phyloP scores from a whole-genome alignment of 805 yeast species.

The Millerago galiae region DNA sequence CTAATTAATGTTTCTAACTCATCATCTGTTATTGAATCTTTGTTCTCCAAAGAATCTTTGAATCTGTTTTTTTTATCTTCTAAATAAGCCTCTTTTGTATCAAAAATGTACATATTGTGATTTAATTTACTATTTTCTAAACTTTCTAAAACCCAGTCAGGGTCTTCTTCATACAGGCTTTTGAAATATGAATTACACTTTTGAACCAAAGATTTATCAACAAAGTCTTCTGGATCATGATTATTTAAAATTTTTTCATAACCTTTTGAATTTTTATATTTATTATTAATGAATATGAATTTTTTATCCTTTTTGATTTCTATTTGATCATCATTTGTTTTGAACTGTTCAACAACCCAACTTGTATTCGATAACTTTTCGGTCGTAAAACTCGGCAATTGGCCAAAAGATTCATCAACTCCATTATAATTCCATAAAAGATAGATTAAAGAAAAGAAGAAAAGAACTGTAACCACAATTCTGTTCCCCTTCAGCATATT shows the following conservation, averaged over 20 bases:
- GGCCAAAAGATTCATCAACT: too few relatives aligned
- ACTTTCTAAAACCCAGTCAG: constrained; percentile 20
- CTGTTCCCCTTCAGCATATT: too few relatives aligned
- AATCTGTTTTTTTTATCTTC: constrained; percentile 13
- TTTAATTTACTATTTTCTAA: constrained; percentile 13
- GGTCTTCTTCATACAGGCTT: constrained; percentile 13
- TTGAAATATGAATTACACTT: constrained; percentile 18
- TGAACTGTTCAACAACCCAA: neutral
- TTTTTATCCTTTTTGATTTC: neutral
- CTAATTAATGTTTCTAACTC: constrained; percentile 9
- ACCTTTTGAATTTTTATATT: constrained; percentile 18
- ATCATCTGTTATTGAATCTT: constrained; percentile 9
- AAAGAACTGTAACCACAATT: too few relatives aligned
- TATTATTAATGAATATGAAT: constrained; percentile 16
- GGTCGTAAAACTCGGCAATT: too few relatives aligned
- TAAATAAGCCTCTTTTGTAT: constrained; percentile 18
- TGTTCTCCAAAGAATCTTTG: constrained; percentile 10
- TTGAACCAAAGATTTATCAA: constrained; percentile 7
- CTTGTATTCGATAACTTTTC: neutral
- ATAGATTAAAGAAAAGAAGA: too few relatives aligned
- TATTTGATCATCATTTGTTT: too few relatives aligned
- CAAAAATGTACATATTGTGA: constrained; percentile 21
- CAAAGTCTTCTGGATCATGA: constrained; percentile 13
- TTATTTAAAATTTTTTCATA: constrained; percentile 14
- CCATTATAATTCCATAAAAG: too few relatives aligned